Evolutionary conservation across 1,284 basidiomycete genomes (phyloP).

Genomic region (Exobasidium cylindrosporum): DNA sequence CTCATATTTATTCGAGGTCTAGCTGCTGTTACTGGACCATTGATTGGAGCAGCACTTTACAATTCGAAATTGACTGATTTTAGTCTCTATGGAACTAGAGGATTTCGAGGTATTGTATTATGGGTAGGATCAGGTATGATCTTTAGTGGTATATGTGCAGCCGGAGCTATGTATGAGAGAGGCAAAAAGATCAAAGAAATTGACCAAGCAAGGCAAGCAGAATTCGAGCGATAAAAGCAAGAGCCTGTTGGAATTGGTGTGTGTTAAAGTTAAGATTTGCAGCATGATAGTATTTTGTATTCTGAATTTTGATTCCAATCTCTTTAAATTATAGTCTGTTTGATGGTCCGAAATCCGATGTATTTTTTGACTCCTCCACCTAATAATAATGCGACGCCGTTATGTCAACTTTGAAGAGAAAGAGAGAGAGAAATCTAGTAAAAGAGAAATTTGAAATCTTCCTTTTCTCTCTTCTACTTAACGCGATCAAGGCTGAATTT

Average conservation of each 20-base stretch:
- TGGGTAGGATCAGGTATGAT: constrained; percentile 24
- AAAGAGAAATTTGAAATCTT: too few species aligned
- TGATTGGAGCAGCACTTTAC: constrained; percentile 26
- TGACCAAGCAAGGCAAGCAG: too few species aligned
- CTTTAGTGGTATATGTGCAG: background rate
- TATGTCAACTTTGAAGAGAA: too few species aligned
- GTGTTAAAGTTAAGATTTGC: too few species aligned
- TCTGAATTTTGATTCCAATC: background rate
- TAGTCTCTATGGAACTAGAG: constrained; percentile 32
- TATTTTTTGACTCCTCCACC: too few species aligned
- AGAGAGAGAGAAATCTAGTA: too few species aligned
- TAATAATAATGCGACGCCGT: too few species aligned
- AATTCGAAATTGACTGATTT: constrained; percentile 14
- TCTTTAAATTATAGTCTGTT: too few species aligned
- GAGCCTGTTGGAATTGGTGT: too few species aligned
- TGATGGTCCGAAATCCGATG: too few species aligned
- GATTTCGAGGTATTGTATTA: constrained; percentile 27
- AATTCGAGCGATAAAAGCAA: background rate
- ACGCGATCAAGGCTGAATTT: background rate
- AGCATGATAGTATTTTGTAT: background rate
- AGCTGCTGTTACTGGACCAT: constrained; percentile 34
- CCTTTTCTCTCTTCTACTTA: too few species aligned
- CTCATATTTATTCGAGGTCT: constrained; percentile 26
- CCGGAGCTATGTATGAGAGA: constrained; percentile 3
- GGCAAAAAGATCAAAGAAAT: background rate